phyloP scores from a whole-genome alignment of 129 eudicot species.

The Centrapalus pauciflorus region DNA sequence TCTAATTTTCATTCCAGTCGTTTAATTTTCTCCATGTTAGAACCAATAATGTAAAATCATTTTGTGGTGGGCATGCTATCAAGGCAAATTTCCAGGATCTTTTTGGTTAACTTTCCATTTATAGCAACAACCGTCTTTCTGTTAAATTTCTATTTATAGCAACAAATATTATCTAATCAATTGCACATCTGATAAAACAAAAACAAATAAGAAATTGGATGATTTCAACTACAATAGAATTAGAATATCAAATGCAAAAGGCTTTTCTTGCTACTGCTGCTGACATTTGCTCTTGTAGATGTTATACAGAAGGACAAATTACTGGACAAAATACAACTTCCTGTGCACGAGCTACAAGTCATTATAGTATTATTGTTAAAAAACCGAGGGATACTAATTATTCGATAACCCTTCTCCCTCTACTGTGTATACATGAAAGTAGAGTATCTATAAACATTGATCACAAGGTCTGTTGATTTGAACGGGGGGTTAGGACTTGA shows the following conservation, averaged over 20 bases:
- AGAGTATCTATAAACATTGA: conserved; percentile 8
- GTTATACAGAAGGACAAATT: neutral
- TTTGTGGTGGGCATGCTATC: conserved; percentile 19
- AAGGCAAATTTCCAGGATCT: conserved; percentile 28
- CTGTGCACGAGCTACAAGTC: neutral
- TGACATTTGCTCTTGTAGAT: conserved; percentile 1
- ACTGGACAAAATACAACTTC: neutral
- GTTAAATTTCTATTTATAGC: conserved; percentile 13
- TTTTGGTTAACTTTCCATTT: neutral
- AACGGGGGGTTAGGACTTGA: conserved; percentile 14
- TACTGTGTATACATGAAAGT: conserved; percentile 20
- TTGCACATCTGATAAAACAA: neutral
- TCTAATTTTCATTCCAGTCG: neutral
- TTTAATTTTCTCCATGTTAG: neutral
- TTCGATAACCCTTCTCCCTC: conserved; percentile 4
- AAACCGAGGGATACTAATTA: conserved; percentile 7
- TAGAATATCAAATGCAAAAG: neutral
- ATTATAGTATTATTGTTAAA: conserved; percentile 22
- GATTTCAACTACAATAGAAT: neutral
- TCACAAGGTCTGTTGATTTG: conserved; percentile 2
- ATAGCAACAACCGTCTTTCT: neutral
- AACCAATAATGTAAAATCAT: neutral
- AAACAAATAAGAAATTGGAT: neutral
- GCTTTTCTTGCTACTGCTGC: conserved; percentile 1
- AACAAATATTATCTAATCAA: neutral